Conservation (phyloP, 139 green algal species). For the Micractinium sp. region DNA sequence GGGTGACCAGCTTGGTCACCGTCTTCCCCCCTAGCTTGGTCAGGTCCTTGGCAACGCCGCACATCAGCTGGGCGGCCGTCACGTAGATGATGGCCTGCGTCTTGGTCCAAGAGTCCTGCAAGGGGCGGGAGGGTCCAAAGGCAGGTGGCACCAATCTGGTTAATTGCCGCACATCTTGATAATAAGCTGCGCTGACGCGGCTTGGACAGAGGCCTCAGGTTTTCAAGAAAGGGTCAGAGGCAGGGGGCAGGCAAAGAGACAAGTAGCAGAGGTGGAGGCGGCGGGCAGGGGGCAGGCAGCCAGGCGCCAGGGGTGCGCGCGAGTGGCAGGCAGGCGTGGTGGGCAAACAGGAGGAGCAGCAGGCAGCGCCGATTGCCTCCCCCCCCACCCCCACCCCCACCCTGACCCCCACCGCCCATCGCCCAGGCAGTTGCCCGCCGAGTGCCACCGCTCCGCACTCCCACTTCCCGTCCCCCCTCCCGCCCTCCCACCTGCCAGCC, state of each 20-base stretch:
- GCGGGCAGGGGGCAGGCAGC: no score
- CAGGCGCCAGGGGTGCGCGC: background rate
- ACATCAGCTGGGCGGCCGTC: slow-evolving; percentile 74
- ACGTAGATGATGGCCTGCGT: slow-evolving; percentile 74
- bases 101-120: slow-evolving; percentile 33
- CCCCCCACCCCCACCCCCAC: background rate
- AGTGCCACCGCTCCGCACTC: background rate
- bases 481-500: slow-evolving; percentile 66
- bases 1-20: slow-evolving; percentile 87
- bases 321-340: no score
- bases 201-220: no score
- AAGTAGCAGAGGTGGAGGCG: no score
- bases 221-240: no score
- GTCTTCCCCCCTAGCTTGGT: slow-evolving; percentile 92
- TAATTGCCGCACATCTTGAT: no score
- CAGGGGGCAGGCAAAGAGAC: no score
- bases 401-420: no score
- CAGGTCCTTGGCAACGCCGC: slow-evolving; percentile 88
- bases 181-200: no score
- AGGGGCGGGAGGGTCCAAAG: no score
- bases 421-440: background rate
- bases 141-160: no score
- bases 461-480: no score
- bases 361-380: background rate
- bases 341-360: background rate